Base-by-base conservation (phyloP, 768 basidiomycete species). In the Suillus brevipes region DNA sequence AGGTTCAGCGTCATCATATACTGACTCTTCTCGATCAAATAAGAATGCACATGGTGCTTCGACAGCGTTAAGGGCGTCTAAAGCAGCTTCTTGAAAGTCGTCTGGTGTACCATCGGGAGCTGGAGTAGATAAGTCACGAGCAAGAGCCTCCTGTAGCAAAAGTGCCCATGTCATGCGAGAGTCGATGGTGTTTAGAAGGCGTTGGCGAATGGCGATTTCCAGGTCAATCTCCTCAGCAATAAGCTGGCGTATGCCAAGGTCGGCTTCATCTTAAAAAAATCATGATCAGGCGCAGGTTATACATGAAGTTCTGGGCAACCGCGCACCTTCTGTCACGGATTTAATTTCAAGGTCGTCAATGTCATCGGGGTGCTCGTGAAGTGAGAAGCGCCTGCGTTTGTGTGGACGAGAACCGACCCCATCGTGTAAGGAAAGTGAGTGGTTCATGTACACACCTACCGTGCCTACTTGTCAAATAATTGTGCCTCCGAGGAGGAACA, bases 81-180 rank as follows among this genome's bases (percentile, higher is more conserved):
- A 65, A 8, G 83, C 81, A 31, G 79, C 81, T 12, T 78, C 72
- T 60, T 77, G 77, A 62, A 83, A 77, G 31, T 75, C 74, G 13
- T 78, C 75, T 37, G 61, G 38, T 43, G 53, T 18, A 50, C 63
- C 70, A 31, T 66, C 37, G 9, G 60, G 43, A 34, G 9, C 67
- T 34, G 67, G 65, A 66, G 67, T 59, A 28, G 68, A 59, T 18
- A 60, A 55, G 43, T 57, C 66, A 7, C 64, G 72, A 37, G 74
- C 58, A 18, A 82, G 66, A 16, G 79, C 72, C 16, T 79, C 72
- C 66, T 80, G 73, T 65, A 83, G 68, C n/a, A 78, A 69, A 40
- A 80, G 68, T 5, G 81, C 82, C 83, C 83, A 84, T 45, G 79
- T 77, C 18, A 85, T 75, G 34, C 84, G 78, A 25, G 82, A 80